A percentile compares a stretch with the other conserved stretches of the same genome.
phyloP scores from a whole-genome alignment of 2,329 filamentous ascomycete genomes.

The Diaporthe sp. region DNA sequence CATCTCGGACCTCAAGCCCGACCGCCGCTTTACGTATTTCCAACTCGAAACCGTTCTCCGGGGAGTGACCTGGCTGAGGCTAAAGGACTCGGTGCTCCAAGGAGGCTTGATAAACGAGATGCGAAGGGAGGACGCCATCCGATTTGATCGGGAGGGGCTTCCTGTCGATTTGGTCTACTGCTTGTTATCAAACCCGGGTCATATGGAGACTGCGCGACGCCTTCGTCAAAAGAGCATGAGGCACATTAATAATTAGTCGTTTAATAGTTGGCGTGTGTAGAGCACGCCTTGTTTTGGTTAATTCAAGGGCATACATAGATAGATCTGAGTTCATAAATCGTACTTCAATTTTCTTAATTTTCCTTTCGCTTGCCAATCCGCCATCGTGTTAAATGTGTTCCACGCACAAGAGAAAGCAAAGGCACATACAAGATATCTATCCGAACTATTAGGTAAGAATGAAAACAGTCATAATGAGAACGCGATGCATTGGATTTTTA shows the following conservation, averaged over 20 bases:
- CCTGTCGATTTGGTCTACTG: not conserved
- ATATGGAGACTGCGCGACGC: not conserved
- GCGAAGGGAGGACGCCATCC: constrained; percentile 3
- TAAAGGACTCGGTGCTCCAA: not conserved
- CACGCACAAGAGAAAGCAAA: not conserved
- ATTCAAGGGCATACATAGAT: not conserved
- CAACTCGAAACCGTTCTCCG: not conserved
- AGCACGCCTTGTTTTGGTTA: not conserved
- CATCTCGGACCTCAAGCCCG: not conserved
- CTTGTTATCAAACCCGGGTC: not conserved
- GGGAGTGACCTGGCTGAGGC: not conserved
- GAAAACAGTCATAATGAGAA: too few relatives aligned
- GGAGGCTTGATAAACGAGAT: not conserved
- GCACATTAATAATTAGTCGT: not conserved
- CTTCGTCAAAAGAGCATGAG: too few relatives aligned
- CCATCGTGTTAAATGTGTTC: not conserved
- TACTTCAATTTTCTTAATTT: not conserved
- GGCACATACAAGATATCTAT: too few relatives aligned
- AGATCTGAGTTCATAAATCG: not conserved
- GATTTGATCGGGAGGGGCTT: not conserved
- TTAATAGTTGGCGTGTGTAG: too few relatives aligned
- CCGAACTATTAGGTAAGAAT: too few relatives aligned
- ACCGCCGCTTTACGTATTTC: constrained; percentile 16
- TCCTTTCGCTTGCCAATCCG: not conserved
- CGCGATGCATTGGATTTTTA: too few relatives aligned